Percentiles rank a stretch among this genome's conserved stretches.
These are phyloP conservation scores for Astrothelium macrocarpum DNA, from an alignment of 495 filamentous ascomycete genomes.

Conservation along the genomic window DNA sequence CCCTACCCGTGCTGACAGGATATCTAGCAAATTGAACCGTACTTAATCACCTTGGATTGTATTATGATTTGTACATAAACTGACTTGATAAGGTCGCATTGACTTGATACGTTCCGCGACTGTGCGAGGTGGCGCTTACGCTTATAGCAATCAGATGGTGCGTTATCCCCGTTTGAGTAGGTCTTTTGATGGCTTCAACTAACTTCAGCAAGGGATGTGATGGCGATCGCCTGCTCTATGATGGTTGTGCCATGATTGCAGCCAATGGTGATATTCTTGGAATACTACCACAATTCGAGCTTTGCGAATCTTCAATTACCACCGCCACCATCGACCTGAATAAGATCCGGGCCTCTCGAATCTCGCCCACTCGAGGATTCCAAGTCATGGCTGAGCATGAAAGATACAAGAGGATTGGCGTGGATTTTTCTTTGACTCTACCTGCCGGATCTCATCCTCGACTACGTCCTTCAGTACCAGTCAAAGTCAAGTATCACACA, in stretches of 20 bases:
- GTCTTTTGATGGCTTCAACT: background rate
- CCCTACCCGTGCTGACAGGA: background rate
- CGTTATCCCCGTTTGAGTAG: background rate
- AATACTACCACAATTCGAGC: constrained; percentile 62
- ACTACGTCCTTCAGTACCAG: constrained; percentile 13
- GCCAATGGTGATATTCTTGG: constrained; percentile 64
- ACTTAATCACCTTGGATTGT: background rate
- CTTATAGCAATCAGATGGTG: constrained; percentile 9
- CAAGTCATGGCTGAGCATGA: constrained; percentile 34
- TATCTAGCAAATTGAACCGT: background rate
- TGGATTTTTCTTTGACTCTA: constrained; percentile 29
- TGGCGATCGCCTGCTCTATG: constrained; percentile 56
- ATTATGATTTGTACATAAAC: background rate
- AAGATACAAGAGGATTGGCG: constrained; percentile 36
- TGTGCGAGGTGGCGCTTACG: constrained; percentile 37
- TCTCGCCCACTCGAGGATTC: constrained; percentile 42
- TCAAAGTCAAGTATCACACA: constrained; percentile 44
- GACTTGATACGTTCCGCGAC: constrained; percentile 70
- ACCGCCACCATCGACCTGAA: constrained; percentile 76
- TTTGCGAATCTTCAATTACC: constrained; percentile 77
- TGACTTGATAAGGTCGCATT: constrained; percentile 26
- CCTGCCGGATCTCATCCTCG: constrained; percentile 15
- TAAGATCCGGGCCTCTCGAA: constrained; percentile 53
- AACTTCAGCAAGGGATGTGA: constrained; percentile 47
- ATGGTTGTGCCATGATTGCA: constrained; percentile 72